Conservation (phyloP, 192 early-diverging fungal genomes). For the Allomyces arbusculus region DNA sequence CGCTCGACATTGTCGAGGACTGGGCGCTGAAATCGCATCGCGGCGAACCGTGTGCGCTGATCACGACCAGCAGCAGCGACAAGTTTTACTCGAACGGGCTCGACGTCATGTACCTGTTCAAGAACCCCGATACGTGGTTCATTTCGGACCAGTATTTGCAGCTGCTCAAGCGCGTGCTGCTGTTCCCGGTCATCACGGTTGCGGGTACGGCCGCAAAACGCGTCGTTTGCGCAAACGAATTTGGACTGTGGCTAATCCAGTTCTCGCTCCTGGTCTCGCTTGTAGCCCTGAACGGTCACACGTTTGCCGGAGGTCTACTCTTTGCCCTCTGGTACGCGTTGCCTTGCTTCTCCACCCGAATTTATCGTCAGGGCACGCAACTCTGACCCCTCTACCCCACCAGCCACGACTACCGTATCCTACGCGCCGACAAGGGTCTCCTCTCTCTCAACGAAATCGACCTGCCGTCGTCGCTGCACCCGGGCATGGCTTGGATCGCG, state of each 20-base stretch:
- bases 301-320: background rate
- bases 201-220: background rate
- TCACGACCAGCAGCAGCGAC: background rate
- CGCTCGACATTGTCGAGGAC: background rate
- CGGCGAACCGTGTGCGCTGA: background rate
- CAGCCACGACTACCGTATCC: background rate
- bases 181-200: background rate
- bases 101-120: background rate
- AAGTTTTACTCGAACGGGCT: background rate
- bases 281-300: background rate
- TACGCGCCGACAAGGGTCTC: background rate
- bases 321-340: background rate
- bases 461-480: background rate
- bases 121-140: background rate
- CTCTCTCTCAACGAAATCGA: background rate
- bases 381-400: too few relatives aligned
- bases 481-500: background rate
- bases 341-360: too few relatives aligned
- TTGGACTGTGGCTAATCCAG: too few relatives aligned
- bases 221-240: too few relatives aligned
- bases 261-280: too few relatives aligned
- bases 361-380: too few relatives aligned
- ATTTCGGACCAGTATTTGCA: background rate
- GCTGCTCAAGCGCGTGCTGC: background rate
- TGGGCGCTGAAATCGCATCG: background rate